Percentiles rank a stretch among this genome's conserved stretches.
Evolutionary conservation across 2,329 filamentous ascomycete species (phyloP).

Genomic region (Albifimbria verrucaria): DNA sequence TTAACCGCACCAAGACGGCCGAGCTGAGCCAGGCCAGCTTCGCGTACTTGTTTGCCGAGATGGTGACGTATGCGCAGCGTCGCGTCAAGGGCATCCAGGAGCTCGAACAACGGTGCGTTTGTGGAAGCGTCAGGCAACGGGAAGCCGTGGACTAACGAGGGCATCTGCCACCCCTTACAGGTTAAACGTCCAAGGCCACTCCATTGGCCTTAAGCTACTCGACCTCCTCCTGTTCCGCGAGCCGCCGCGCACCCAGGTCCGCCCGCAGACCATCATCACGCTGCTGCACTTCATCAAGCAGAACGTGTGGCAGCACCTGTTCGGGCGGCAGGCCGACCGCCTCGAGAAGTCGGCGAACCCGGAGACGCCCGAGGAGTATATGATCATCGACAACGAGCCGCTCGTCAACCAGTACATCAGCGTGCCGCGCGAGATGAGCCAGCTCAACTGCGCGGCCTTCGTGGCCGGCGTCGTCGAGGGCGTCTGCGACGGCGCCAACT

Average conservation of each 20-base stretch:
- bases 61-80: slow-evolving; percentile 92
- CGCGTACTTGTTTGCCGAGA: slow-evolving; percentile 93
- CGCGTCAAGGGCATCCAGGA: slow-evolving; percentile 91
- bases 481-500: slow-evolving; percentile 88
- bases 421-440: slow-evolving; percentile 91
- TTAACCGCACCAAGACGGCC: slow-evolving; percentile 83
- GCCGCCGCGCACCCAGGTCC: slow-evolving; percentile 64
- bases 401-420: slow-evolving; percentile 92
- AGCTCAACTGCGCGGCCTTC: slow-evolving; percentile 94
- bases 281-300: slow-evolving; percentile 95
- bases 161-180: slow-evolving; percentile 38
- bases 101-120: slow-evolving; percentile 75
- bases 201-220: slow-evolving; percentile 88
- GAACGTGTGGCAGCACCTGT: slow-evolving; percentile 87
- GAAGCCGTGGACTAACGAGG: background rate
- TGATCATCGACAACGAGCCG: slow-evolving; percentile 98
- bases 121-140: background rate
- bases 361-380: slow-evolving; percentile 89
- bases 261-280: slow-evolving; percentile 83
- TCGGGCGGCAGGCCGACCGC: slow-evolving; percentile 84
- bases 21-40: slow-evolving; percentile 93
- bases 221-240: slow-evolving; percentile 90
- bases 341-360: slow-evolving; percentile 84
- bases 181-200: slow-evolving; percentile 87
- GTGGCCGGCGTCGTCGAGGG: slow-evolving; percentile 95